Base-by-base conservation (phyloP, 2,329 filamentous ascomycete species). In the Zopfia rhizophila region DNA sequence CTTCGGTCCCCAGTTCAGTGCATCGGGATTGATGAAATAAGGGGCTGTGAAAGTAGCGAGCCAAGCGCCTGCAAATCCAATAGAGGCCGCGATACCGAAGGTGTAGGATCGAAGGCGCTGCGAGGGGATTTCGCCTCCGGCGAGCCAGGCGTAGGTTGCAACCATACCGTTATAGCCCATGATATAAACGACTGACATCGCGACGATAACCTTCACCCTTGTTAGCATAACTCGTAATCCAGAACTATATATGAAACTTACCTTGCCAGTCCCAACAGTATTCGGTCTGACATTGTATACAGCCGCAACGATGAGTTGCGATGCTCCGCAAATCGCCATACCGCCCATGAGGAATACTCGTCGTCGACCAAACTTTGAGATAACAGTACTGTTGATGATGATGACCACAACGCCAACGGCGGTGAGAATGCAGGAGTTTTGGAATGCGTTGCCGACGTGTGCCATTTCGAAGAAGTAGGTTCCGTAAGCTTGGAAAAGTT, bases 1-100 rank as follows among this genome's bases (percentile, higher is more conserved):
- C 57, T 79, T 82, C 0, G 82, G 81, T 0, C 82, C 82, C 82
- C 81, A 85, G 52, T 79, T 78, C 7, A 85, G 65, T 0, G 78
- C 70, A 16, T 73, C 65, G 0, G 78, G 78, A 51, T 84, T 84
- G 66, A 85, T 84, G 53, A 85, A 84, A 56, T 84, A 83, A 0
- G 81, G 82, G 0, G 81, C 80, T 0, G 81, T 68, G 53, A 84
- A 84, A 0, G 80, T 82, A 0, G 79, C 78, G 6, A 81, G 70
- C 81, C 81, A 83, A 14, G 81, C 81, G 2, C 78, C 76, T 7
- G 82, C 69, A 62, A 84, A 84, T 0, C 77, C 80, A 16, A 82
- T 63, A 0, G 79, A 77, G 0, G 80, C 75, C 1, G 81, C 81
- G 2, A 72, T 56, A 30, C 82, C 81, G 40, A 84, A 84, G 0